These are phyloP conservation scores for Taiozyma onychis DNA, from an alignment of 1,139 yeast genomes.

Conservation along the genomic window DNA sequence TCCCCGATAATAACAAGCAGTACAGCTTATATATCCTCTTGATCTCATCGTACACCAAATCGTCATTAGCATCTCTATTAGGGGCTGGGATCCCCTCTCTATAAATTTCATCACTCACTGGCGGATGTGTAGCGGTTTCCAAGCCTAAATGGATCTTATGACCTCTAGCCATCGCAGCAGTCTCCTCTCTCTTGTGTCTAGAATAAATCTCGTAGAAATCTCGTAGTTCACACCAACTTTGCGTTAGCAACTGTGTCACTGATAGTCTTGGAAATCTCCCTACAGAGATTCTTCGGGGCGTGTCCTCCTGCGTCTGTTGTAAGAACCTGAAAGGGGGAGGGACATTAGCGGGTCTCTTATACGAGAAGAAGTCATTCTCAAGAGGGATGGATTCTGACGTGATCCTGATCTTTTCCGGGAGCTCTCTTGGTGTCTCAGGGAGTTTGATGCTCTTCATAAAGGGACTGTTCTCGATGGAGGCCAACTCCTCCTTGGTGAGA, in stretches of 20 bases:
- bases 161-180: slow-evolving; percentile 36
- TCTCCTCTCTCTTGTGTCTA: slow-evolving; percentile 28
- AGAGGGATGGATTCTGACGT: slow-evolving; percentile 5
- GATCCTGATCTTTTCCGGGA: neutral
- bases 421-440: neutral
- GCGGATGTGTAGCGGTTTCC: slow-evolving; percentile 37
- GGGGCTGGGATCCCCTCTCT: slow-evolving; percentile 12
- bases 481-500: neutral
- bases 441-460: slow-evolving; percentile 1
- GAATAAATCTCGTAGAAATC: slow-evolving; percentile 40
- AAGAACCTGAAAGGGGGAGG: slow-evolving; percentile 9
- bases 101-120: slow-evolving; percentile 23
- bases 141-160: slow-evolving; percentile 34
- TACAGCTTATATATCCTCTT: slow-evolving; percentile 17
- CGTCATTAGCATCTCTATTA: slow-evolving; percentile 24
- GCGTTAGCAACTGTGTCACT: slow-evolving; percentile 42
- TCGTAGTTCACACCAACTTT: slow-evolving; percentile 49
- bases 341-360: neutral
- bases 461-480: neutral
- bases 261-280: slow-evolving; percentile 32
- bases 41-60: slow-evolving; percentile 11
- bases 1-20: slow-evolving; percentile 37
- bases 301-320: neutral
- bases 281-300: neutral
- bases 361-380: neutral